Percentiles rank a stretch among this genome's conserved stretches.
Evolutionary conservation across 768 basidiomycete genomes (phyloP).

Genomic region (Gloeostereum incarnatum): DNA sequence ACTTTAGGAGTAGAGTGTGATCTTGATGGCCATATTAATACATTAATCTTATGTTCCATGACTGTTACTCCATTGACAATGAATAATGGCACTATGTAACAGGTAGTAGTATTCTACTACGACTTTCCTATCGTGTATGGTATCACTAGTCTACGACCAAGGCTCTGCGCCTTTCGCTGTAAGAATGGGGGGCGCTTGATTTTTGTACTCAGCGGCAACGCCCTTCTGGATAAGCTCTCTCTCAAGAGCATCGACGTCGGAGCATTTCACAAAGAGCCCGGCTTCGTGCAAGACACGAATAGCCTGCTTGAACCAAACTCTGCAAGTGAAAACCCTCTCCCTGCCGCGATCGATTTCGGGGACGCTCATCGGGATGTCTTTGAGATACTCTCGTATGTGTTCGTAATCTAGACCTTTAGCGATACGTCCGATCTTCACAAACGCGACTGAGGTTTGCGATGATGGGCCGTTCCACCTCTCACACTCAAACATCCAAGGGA

Average conservation of each 20-base stretch:
- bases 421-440: not conserved
- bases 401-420: not conserved
- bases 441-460: not conserved
- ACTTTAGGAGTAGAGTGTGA: no score
- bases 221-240: conserved; percentile 1
- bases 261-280: conserved; percentile 1
- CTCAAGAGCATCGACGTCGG: conserved; percentile 3
- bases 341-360: not conserved
- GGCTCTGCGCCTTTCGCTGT: no score
- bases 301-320: conserved; percentile 5
- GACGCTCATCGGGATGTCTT: conserved; percentile 2
- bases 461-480: not conserved
- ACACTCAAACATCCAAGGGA: conserved; percentile 1
- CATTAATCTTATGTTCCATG: no score
- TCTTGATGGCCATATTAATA: no score
- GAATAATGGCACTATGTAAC: no score
- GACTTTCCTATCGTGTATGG: no score
- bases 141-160: no score
- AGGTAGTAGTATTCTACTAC: no score
- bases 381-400: not conserved
- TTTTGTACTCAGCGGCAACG: no score
- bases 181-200: no score
- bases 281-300: conserved; percentile 1
- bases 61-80: no score
- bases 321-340: not conserved